Conservation (phyloP, 805 yeast genomes). For the Barnettozyma botsteinii region DNA sequence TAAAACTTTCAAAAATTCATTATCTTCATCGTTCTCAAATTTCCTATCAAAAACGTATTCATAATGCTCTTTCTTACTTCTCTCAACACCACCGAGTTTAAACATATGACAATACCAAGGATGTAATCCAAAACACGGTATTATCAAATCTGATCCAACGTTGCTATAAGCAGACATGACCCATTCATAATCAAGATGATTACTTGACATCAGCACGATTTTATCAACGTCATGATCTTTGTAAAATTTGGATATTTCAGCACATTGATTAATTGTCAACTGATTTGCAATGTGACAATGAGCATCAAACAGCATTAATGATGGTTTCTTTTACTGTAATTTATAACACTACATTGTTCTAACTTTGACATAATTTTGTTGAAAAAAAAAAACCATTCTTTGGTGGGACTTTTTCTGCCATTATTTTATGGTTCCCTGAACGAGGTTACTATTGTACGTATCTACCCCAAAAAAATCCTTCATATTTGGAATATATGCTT, state of each 20-base stretch:
- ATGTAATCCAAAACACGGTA: conserved; percentile 69
- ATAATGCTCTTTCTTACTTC: conserved; percentile 51
- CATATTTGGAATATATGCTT: too few relatives aligned
- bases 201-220: conserved; percentile 43
- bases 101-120: conserved; percentile 87
- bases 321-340: too few relatives aligned
- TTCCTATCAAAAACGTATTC: conserved; percentile 37
- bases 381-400: too few relatives aligned
- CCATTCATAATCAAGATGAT: conserved; percentile 31
- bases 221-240: conserved; percentile 4
- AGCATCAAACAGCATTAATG: conserved; percentile 27
- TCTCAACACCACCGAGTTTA: conserved; percentile 23
- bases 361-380: too few relatives aligned
- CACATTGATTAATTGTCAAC: conserved; percentile 4
- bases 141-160: conserved; percentile 17
- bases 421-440: too few relatives aligned
- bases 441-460: too few relatives aligned
- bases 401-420: too few relatives aligned
- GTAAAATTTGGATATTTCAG: conserved; percentile 4
- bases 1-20: conserved; percentile 37
- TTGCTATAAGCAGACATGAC: conserved; percentile 20
- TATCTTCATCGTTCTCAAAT: conserved; percentile 19
- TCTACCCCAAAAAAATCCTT: too few relatives aligned
- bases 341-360: too few relatives aligned
- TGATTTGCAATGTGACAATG: conserved; percentile 32